Percentiles rank a stretch among this genome's conserved stretches.
These are phyloP conservation scores for Backusella liffmaniae DNA, from an alignment of 192 early-diverging fungal species.

Conservation along the genomic window DNA sequence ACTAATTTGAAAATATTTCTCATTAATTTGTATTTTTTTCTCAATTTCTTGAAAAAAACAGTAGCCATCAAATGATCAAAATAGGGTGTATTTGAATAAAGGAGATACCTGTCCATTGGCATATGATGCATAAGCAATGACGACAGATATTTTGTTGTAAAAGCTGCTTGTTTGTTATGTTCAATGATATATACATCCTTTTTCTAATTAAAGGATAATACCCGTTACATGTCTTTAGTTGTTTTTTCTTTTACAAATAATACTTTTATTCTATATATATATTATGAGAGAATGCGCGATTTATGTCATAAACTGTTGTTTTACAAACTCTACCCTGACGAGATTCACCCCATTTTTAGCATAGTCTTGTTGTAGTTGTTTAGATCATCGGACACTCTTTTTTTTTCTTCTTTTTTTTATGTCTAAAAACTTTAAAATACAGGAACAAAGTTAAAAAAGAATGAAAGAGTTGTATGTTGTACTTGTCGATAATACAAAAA, in stretches of 20 bases:
- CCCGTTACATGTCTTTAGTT: not conserved
- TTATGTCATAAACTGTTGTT: not conserved
- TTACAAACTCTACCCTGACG: not conserved
- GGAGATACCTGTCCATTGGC: not conserved
- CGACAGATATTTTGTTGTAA: not conserved
- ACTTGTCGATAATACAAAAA: not conserved
- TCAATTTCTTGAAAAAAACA: too few species aligned
- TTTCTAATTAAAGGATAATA: not conserved
- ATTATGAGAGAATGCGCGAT: not conserved
- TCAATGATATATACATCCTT: not conserved
- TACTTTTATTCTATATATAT: not conserved
- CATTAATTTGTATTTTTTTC: too few species aligned
- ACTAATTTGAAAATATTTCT: too few species aligned
- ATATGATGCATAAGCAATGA: not conserved
- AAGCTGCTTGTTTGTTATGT: not conserved
- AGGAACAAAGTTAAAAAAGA: not conserved
- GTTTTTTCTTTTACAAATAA: not conserved
- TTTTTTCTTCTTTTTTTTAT: not conserved
- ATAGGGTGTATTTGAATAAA: not conserved
- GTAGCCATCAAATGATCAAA: not conserved
- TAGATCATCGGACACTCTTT: not conserved
- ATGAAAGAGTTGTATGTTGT: not conserved
- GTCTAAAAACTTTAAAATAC: not conserved
- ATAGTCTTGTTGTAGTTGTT: not conserved
- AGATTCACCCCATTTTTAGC: not conserved